Conservation (phyloP, 768 basidiomycete species). For the Cystobasidium onofrii region DNA sequence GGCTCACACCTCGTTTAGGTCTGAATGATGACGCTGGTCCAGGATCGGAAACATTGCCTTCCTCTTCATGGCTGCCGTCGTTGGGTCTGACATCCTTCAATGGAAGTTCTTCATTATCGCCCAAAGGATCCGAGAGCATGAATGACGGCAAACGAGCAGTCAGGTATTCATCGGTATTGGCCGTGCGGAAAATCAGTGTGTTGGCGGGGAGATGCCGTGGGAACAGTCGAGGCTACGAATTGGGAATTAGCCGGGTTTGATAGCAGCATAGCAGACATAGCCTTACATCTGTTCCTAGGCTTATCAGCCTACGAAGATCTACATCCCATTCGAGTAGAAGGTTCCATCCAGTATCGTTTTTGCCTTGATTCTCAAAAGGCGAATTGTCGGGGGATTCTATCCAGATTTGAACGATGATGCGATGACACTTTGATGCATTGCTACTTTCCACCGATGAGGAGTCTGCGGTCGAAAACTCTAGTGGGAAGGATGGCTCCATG, state of each 20-base stretch:
- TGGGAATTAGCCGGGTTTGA: background rate
- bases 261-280: background rate
- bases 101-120: background rate
- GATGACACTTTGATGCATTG: background rate
- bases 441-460: background rate
- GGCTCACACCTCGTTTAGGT: background rate
- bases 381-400: too few species aligned
- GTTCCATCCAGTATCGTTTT: background rate
- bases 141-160: conserved; percentile 13
- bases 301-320: background rate
- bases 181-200: conserved; percentile 13
- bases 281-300: conserved; percentile 27
- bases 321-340: conserved; percentile 24
- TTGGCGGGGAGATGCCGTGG: background rate
- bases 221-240: conserved; percentile 4
- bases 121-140: background rate
- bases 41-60: conserved; percentile 20
- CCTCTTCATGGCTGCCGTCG: background rate
- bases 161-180: conserved; percentile 20
- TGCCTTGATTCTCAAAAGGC: too few species aligned
- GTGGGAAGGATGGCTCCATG: conserved; percentile 21
- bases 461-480: background rate
- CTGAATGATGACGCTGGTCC: background rate
- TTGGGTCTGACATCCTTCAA: background rate
- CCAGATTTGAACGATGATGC: conserved; percentile 4